These are phyloP conservation scores for Amylocarpus encephaloides DNA, from an alignment of 2,329 filamentous ascomycete species.

Conservation along the genomic window DNA sequence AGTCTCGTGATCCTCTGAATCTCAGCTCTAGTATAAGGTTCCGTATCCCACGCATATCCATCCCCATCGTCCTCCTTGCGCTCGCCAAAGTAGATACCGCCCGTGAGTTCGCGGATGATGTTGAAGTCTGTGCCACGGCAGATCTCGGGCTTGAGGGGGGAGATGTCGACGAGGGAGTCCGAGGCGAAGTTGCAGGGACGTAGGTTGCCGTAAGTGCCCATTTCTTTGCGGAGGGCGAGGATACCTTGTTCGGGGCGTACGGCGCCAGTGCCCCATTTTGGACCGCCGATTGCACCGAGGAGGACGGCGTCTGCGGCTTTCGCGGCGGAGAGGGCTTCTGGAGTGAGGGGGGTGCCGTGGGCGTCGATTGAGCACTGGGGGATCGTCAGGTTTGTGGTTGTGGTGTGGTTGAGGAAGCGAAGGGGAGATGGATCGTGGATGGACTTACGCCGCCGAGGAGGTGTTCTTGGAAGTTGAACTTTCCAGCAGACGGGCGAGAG, in stretches of 20 bases:
- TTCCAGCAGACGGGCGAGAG: constrained; percentile 58
- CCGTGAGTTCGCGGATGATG: constrained; percentile 86
- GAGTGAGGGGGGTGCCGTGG: constrained; percentile 70
- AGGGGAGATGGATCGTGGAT: constrained; percentile 1
- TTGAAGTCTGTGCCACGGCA: constrained; percentile 87
- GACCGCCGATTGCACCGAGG: constrained; percentile 90
- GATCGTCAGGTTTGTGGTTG: constrained; percentile 13
- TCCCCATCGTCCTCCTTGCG: constrained; percentile 72
- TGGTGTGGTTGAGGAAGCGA: constrained; percentile 3
- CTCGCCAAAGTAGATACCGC: constrained; percentile 93
- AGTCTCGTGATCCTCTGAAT: constrained; percentile 83
- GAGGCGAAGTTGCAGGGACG: constrained; percentile 94
- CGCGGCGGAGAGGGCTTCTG: constrained; percentile 74
- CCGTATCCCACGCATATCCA: constrained; percentile 72
- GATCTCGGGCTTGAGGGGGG: constrained; percentile 78
- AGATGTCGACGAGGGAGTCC: constrained; percentile 73
- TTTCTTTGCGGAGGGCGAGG: constrained; percentile 84
- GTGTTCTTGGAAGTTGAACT: constrained; percentile 87
- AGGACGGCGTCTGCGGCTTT: constrained; percentile 85
- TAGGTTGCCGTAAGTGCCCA: constrained; percentile 90
- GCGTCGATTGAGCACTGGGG: constrained; percentile 79
- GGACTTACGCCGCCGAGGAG: constrained; percentile 80
- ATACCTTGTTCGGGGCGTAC: constrained; percentile 92
- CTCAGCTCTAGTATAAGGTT: constrained; percentile 78
- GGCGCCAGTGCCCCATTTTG: constrained; percentile 85